These are phyloP conservation scores for Millerago galiae DNA, from an alignment of 805 yeast genomes.

Conservation along the genomic window DNA sequence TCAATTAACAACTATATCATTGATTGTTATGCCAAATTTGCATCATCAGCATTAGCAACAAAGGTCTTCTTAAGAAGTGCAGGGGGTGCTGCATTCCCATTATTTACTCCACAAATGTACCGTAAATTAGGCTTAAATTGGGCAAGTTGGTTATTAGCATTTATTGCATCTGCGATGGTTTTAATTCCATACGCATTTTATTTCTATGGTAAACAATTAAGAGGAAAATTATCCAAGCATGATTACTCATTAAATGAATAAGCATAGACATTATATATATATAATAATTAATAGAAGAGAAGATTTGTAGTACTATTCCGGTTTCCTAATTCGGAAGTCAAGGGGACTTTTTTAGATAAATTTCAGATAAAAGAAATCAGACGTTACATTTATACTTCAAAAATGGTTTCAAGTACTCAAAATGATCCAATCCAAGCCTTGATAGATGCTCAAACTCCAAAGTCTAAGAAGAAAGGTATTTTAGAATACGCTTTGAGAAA, in stretches of 20 bases:
- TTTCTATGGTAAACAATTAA: conserved; percentile 55
- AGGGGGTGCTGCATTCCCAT: conserved; percentile 84
- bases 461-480: conserved; percentile 7
- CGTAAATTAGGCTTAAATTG: conserved; percentile 66
- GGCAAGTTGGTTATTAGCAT: conserved; percentile 77
- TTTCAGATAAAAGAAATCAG: too few species aligned
- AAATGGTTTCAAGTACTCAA: background rate
- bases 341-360: too few species aligned
- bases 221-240: conserved; percentile 61
- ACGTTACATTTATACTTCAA: too few species aligned
- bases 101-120: conserved; percentile 79
- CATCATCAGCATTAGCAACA: conserved; percentile 77
- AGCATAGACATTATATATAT: background rate
- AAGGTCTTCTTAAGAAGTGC: conserved; percentile 75
- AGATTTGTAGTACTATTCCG: too few species aligned
- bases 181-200: conserved; percentile 66
- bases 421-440: background rate
- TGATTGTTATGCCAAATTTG: conserved; percentile 79
- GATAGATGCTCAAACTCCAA: background rate
- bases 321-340: too few species aligned
- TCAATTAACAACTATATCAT: conserved; percentile 79
- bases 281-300: background rate
- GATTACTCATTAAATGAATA: conserved; percentile 38
- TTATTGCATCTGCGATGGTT: conserved; percentile 72
- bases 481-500: conserved; percentile 6